Base-by-base conservation (phyloP, 2,329 filamentous ascomycete species). In the Penicillium sp. region DNA sequence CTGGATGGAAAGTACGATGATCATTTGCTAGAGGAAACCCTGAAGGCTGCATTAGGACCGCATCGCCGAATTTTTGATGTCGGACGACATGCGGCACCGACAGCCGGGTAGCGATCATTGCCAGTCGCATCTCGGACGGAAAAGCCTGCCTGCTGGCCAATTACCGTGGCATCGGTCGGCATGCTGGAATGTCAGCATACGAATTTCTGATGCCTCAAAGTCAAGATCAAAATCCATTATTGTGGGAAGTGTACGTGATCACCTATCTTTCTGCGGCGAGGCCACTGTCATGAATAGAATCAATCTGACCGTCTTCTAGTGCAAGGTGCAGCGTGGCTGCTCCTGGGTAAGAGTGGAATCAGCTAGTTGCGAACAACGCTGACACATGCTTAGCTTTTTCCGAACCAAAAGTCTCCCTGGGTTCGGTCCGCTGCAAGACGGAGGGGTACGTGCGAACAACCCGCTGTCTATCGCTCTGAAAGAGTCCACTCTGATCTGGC, bases 361-460 rank as follows among this genome's bases (percentile, higher is more conserved):
- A 22, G 19, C 19, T 22, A 22, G 19, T 22, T 22, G 19, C 19
- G 19, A 22, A 22, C 19, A 22, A 22, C 19, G 19, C 19, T 22
- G 19, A 22, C 19, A 22, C 19, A 22, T 22, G 19, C 19, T 22
- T 41, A 63, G 60, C 14, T 60, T 51, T 33, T 63, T 61, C 35
- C 36, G 29, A n/a, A 18, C 53, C 9, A 56, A 53, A 46, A 27
- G 34, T 13, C 47, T 59, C 35, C 37, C 46, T 9, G 41, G 44
- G 11, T 45, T 52, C 31, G 55, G 59, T 16, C 14, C 47, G 8
- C 33, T 63, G 12, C 56, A 63, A 40, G 60, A 63, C 42, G 58
- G 60, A 11, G 60, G 59, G 4, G 53, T 63, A 13, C 48, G 55
- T 19, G 58, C 57, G 30, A 63, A 63, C 41, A 60, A 60, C 40